Base-by-base conservation (phyloP, 352 stramenopile genomes). In the Phytophthora kernoviae region DNA sequence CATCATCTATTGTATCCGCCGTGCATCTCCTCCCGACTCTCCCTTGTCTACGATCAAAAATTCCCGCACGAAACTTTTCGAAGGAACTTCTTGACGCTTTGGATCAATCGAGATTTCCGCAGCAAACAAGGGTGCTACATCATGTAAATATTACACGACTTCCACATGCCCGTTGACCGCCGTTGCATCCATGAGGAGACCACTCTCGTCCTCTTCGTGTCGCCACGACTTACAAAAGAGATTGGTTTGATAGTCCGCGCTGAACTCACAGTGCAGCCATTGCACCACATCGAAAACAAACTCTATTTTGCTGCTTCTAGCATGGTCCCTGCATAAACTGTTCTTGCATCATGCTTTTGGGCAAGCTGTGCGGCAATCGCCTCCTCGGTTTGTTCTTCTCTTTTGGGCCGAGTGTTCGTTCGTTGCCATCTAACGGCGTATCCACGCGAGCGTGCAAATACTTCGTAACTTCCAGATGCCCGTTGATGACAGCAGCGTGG, bases 401-500 rank as follows among this genome's bases (percentile, higher is more conserved):
- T 3, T 17, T 42, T 15, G 59, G n/a, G 42, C 49, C 36, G 26
- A 10, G 20, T 2, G 30, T 43, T 11, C 58, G 40, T 44, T 48
- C 39, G 5, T 17, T 45, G 39, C 7, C 22, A 14, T 54, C 36
- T 0, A 21, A 9, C 10, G 57, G 49, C 24, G 37, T 54, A 15
- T 54, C 49, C 4, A 53, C 30, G 10, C 21, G 36, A 18, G 58
- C 34, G 5, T n/a, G 50, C 12, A 66, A 30, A 26, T 54, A 61
- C 27, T 66, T 55, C 15, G 58, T 50, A 32, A 66, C 42, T 20
- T 66, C 49, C n/a, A 66, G 22, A n/a, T 66, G 49, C 3, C 50
- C 58, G 36, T 66, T 60, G n/a, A n/a, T n/a, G n/a, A n/a, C n/a
- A n/a, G n/a, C n/a, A n/a, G 34, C 42, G n/a, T 66, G 58, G 40